These are phyloP conservation scores for Alternaria consortialis DNA, from an alignment of 2,329 filamentous ascomycete species.

Conservation along the genomic window DNA sequence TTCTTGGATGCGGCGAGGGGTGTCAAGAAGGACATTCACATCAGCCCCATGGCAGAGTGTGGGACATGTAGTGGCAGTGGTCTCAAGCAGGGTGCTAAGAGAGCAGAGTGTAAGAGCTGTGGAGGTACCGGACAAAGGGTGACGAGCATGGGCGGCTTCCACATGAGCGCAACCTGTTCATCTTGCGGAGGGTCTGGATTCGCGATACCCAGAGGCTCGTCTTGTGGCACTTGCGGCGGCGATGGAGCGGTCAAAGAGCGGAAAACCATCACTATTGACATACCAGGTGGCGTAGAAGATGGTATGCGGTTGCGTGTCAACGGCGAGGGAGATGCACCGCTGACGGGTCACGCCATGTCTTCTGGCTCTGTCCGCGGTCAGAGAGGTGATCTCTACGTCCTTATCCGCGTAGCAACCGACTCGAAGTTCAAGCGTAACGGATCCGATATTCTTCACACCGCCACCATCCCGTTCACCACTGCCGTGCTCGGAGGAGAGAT, in stretches of 20 bases:
- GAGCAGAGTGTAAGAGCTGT: slow-evolving; percentile 78
- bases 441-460: slow-evolving; percentile 91
- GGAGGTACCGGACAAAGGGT: slow-evolving; percentile 87
- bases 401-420: slow-evolving; percentile 88
- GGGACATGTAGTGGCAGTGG: slow-evolving; percentile 84
- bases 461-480: slow-evolving; percentile 89
- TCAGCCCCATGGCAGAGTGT: slow-evolving; percentile 83
- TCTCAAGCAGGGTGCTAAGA: slow-evolving; percentile 80
- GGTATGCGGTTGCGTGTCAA: slow-evolving; percentile 89
- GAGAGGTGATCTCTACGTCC: slow-evolving; percentile 89
- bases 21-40: slow-evolving; percentile 83
- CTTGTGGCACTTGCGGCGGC: slow-evolving; percentile 82
- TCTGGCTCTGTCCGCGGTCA: slow-evolving; percentile 68
- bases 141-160: slow-evolving; percentile 92
- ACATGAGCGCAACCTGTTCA: slow-evolving; percentile 90
- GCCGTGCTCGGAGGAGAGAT: slow-evolving; percentile 92
- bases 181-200: slow-evolving; percentile 82
- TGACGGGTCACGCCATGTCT: slow-evolving; percentile 74
- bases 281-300: slow-evolving; percentile 94
- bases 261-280: slow-evolving; percentile 86
- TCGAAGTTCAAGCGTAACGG: slow-evolving; percentile 87
- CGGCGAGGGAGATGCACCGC: slow-evolving; percentile 86
- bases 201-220: slow-evolving; percentile 77
- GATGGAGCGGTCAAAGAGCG: slow-evolving; percentile 84
- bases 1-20: slow-evolving; percentile 98